Base-by-base conservation (phyloP, 129 eudicot genomes). In the Centrapalus pauciflorus region DNA sequence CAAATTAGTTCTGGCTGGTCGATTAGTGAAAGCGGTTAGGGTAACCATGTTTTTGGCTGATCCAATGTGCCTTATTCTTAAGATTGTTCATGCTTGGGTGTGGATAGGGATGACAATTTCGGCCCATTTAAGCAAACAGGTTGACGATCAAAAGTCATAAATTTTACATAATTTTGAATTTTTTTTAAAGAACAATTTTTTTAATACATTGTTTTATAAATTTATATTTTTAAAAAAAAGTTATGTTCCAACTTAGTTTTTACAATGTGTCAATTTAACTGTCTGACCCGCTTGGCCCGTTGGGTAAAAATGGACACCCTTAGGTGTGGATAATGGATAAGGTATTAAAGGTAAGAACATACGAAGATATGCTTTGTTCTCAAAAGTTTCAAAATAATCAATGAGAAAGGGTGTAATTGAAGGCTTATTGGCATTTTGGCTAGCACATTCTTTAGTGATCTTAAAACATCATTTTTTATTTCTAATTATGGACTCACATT, bases 401-500 rank as follows among this genome's bases (percentile, higher is more conserved):
- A 32, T 9, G 9, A 51, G 23, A 9, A 51, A 49, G 14, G 59
- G 50, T 46, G 43, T 64, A 66, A 20, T 50, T 2, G 14, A 66
- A 12, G 10, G 23, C 13, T 52, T 52, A 21, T 68, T 67, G 35
- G 63, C 62, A 66, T 49, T 19, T 49, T 30, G 48, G 16, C 32
- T 69, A 23, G 73, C 23, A 38, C 61, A 35, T 3, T 37, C 64
- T 35, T 4, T 55, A 48, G 26, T 2, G 55, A n/a, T 12, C 14
- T n/a, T 40, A 55, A 55, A 27, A 25, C 55, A 4, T 69, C 19
- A 30, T 29, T 5, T 67, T 19, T 38, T 38, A 13, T 55, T 38
- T 40, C 64, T 27, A 48, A 12, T 55, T 40, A 25, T 55, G 56
- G 64, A 40, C 54, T 55, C 10, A 21, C 55, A 69, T 69, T 56